These are phyloP conservation scores for Xylaria sp. DNA, from an alignment of 495 filamentous ascomycete species.

Conservation along the genomic window DNA sequence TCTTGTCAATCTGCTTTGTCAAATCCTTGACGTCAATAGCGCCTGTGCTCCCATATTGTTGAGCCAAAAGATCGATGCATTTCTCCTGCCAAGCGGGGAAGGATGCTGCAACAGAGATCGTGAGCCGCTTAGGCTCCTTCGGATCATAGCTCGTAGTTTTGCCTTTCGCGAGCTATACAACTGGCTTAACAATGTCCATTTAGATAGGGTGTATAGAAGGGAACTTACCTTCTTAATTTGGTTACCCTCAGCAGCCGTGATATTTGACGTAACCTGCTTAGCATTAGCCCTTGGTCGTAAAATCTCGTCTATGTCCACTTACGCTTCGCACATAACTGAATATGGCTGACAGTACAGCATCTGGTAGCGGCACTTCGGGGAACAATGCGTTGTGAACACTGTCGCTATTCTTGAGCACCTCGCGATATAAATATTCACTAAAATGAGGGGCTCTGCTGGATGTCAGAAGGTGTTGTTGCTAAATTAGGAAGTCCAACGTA, in stretches of 20 bases:
- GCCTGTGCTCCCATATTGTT: conserved; percentile 38
- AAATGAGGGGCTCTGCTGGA: conserved; percentile 86
- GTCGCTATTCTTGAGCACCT: conserved; percentile 76
- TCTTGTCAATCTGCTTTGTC: conserved; percentile 73
- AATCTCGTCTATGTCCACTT: background rate
- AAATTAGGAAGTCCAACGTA: conserved; percentile 32
- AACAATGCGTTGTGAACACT: conserved; percentile 82
- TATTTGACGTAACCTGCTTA: conserved; percentile 60
- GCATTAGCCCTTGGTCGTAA: background rate
- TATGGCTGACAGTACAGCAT: conserved; percentile 72
- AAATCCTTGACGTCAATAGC: conserved; percentile 74
- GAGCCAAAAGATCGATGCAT: conserved; percentile 77
- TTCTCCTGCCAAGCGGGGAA: conserved; percentile 91
- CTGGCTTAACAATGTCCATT: background rate
- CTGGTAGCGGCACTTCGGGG: conserved; percentile 70
- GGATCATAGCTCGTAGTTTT: conserved; percentile 83
- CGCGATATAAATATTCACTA: conserved; percentile 91
- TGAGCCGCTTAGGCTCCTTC: conserved; percentile 88
- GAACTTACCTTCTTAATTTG: conserved; percentile 71
- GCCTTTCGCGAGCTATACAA: conserved; percentile 71
- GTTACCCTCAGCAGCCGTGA: conserved; percentile 84
- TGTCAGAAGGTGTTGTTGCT: conserved; percentile 41
- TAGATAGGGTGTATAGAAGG: background rate
- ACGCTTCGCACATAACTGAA: conserved; percentile 81
- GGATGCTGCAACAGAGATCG: conserved; percentile 77